These are phyloP conservation scores for Pseudopediastrum boryanum DNA, from an alignment of 139 green algal genomes.

Conservation along the genomic window DNA sequence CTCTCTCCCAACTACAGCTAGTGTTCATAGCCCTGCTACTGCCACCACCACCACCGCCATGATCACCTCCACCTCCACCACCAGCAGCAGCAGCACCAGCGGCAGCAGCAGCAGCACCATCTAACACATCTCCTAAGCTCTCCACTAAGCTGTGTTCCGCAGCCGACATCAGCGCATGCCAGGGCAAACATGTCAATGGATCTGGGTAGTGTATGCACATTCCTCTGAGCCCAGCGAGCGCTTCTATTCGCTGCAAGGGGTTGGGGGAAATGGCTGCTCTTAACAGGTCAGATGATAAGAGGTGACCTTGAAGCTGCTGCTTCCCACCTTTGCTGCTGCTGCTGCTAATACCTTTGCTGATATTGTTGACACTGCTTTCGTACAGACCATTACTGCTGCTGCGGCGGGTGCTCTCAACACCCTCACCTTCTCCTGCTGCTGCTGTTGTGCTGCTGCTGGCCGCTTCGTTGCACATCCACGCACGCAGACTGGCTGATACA, in stretches of 20 bases:
- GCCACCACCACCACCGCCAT: too few relatives aligned
- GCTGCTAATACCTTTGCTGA: too few relatives aligned
- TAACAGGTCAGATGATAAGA: constrained; percentile 1
- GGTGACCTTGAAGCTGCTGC: neutral
- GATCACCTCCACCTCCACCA: neutral
- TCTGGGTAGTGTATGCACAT: constrained; percentile 42
- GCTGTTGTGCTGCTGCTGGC: constrained; percentile 1
- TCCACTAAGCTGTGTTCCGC: neutral
- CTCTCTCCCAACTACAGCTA: constrained; percentile 22
- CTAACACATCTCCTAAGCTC: neutral
- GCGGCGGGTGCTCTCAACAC: neutral
- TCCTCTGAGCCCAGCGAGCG: constrained; percentile 50
- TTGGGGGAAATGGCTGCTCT: neutral
- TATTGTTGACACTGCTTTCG: too few relatives aligned
- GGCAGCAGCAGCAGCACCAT: neutral
- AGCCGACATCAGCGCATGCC: neutral
- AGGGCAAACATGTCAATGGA: neutral
- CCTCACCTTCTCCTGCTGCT: constrained; percentile 17
- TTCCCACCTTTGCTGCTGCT: neutral
- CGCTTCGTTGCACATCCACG: too few relatives aligned
- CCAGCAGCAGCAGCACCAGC: neutral
- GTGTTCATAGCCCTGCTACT: neutral
- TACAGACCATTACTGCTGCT: neutral
- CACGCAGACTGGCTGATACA: constrained; percentile 27
- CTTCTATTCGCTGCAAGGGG: constrained; percentile 52